phyloP scores from a whole-genome alignment of 306 rosid genomes.

The Lathyrus oleraceus region DNA sequence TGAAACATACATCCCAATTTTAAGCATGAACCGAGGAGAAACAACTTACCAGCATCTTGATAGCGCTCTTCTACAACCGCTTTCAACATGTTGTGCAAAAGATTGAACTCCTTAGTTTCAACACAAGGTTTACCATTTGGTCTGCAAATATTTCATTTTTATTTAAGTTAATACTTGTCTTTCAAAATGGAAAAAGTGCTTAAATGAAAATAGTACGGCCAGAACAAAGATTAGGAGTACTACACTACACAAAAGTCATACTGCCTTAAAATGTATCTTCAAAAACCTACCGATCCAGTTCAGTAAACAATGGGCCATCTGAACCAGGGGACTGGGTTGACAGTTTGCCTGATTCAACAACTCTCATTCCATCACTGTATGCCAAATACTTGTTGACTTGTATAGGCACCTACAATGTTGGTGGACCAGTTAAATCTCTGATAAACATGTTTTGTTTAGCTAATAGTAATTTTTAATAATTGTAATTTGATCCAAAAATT shows the following conservation, averaged over 20 bases:
- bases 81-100: slow-evolving; percentile 83
- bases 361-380: slow-evolving; percentile 92
- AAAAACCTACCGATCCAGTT: slow-evolving; percentile 73
- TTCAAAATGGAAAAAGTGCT: slow-evolving; percentile 7
- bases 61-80: slow-evolving; percentile 98
- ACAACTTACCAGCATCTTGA: slow-evolving; percentile 82
- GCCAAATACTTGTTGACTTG: slow-evolving; percentile 98
- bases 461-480: not conserved
- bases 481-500: slow-evolving; percentile 4
- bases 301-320: slow-evolving; percentile 82
- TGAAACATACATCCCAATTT: not conserved
- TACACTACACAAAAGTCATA: slow-evolving; percentile 12
- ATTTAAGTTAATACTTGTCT: slow-evolving; percentile 25
- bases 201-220: not conserved
- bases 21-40: slow-evolving; percentile 17
- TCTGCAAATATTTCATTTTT: slow-evolving; percentile 50
- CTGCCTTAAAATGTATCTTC: not conserved
- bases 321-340: slow-evolving; percentile 60
- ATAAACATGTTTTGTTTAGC: not conserved
- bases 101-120: slow-evolving; percentile 86
- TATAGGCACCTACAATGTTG: slow-evolving; percentile 74
- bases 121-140: slow-evolving; percentile 84
- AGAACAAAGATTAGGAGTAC: slow-evolving; percentile 10
- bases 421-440: slow-evolving; percentile 7
- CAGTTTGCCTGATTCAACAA: slow-evolving; percentile 83